A percentile compares a stretch with the other conserved stretches of the same genome.
Conservation (phyloP, 345 rosid genomes). For the Lepidium didymum region DNA sequence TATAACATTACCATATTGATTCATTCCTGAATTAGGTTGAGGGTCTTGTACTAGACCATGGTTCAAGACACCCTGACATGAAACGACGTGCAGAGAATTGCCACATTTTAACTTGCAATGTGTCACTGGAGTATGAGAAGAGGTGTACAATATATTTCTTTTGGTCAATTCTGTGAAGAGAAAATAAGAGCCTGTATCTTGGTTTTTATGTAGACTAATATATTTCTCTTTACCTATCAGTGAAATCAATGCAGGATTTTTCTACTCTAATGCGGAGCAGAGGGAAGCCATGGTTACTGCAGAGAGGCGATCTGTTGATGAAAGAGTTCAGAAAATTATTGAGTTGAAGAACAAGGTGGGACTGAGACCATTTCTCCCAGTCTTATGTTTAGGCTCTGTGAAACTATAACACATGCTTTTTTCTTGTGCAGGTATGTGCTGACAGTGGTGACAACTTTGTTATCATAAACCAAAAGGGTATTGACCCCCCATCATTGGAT, state of each 20-base stretch:
- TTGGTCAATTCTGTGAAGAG: neutral
- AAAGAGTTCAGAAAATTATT: conserved; percentile 70
- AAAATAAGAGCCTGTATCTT: neutral
- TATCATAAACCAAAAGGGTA: conserved; percentile 91
- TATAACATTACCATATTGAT: neutral
- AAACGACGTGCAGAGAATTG: conserved; percentile 96
- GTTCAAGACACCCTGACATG: conserved; percentile 99
- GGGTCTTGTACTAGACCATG: conserved; percentile 99
- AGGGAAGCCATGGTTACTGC: conserved; percentile 98
- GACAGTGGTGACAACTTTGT: conserved; percentile 66
- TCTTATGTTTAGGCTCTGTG: neutral
- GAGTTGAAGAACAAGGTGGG: conserved; percentile 80
- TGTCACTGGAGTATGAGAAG: conserved; percentile 94
- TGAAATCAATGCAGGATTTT: conserved; percentile 96
- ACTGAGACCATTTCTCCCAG: neutral
- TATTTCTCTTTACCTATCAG: conserved; percentile 28
- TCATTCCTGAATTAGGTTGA: conserved; percentile 55
- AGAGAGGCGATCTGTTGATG: conserved; percentile 85
- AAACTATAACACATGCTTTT: neutral
- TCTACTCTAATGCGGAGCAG: conserved; percentile 96
- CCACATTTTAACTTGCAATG: conserved; percentile 89
- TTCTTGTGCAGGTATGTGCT: conserved; percentile 66
- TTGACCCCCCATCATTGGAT: conserved; percentile 89
- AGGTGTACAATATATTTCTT: conserved; percentile 39
- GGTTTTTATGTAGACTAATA: neutral